phyloP scores from a whole-genome alignment of 148 eudicot genomes.

The Rhododendron ferrugineum region DNA sequence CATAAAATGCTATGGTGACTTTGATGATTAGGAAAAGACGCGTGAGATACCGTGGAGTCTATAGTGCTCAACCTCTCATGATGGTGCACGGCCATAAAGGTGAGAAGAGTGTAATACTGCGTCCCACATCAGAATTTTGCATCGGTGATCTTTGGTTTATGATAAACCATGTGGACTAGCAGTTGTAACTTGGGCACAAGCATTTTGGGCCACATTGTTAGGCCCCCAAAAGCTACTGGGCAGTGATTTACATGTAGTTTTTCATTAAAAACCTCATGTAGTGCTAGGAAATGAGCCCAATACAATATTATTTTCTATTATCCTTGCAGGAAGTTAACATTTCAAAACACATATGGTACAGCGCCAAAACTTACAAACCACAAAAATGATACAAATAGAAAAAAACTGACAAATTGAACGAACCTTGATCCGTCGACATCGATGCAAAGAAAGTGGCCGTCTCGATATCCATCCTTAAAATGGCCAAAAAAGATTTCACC shows the following conservation, averaged over 20 bases:
- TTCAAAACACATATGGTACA: neutral
- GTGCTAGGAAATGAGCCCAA: neutral
- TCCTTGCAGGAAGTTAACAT: neutral
- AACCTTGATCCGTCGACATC: conserved; percentile 75
- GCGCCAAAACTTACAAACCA: neutral
- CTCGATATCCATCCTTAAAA: conserved; percentile 87
- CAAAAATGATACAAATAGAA: neutral
- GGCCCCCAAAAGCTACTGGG: neutral
- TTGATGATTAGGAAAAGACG: neutral
- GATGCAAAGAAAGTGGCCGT: conserved; percentile 80
- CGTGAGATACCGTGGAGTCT: neutral
- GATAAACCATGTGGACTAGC: neutral
- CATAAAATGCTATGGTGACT: neutral
- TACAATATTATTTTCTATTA: neutral
- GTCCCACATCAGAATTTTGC: neutral
- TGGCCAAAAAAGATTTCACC: conserved; percentile 89
- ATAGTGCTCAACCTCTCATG: neutral
- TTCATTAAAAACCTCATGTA: neutral
- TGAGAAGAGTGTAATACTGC: neutral
- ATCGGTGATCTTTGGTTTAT: neutral
- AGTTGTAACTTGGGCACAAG: neutral
- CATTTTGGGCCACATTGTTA: neutral
- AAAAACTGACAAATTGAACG: neutral
- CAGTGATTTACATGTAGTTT: neutral
- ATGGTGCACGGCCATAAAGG: neutral